A percentile compares a stretch with the other conserved stretches of the same genome.
Evolutionary conservation across 2,329 filamentous ascomycete genomes (phyloP).

Genomic region (Magnaporthales sp.): DNA sequence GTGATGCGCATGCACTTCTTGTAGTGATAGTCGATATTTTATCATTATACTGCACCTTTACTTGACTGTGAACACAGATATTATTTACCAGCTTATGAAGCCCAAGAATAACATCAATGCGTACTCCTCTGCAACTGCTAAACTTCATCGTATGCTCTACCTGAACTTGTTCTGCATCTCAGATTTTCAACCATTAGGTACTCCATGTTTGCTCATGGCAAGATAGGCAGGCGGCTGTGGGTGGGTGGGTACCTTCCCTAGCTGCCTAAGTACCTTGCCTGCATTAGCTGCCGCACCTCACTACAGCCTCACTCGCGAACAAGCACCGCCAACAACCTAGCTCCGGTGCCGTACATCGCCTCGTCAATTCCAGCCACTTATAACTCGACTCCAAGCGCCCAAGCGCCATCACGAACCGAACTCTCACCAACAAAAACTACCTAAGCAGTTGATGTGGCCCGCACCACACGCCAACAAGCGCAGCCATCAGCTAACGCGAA

Average conservation of each 20-base stretch:
- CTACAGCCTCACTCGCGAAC: neutral
- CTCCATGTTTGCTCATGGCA: neutral
- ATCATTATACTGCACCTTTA: too few species aligned
- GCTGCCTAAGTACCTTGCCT: neutral
- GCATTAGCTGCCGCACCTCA: neutral
- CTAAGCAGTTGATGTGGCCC: neutral
- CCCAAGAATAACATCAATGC: neutral
- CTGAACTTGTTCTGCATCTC: neutral
- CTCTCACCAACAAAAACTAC: neutral
- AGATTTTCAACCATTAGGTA: neutral
- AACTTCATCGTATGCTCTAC: neutral
- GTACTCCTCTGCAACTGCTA: neutral
- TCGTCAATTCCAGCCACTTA: conserved; percentile 1
- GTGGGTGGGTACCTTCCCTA: neutral
- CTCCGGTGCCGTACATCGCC: neutral
- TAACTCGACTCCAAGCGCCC: neutral
- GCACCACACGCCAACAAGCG: neutral
- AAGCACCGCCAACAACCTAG: neutral
- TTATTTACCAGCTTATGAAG: too few species aligned
- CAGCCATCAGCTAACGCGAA: neutral
- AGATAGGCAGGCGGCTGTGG: neutral
- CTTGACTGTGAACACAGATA: too few species aligned
- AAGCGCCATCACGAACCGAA: neutral
- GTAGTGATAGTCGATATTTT: too few species aligned
- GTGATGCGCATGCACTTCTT: neutral